Evolutionary conservation across 805 yeast genomes (phyloP).

Genomic region (Starmerella asiatica): DNA sequence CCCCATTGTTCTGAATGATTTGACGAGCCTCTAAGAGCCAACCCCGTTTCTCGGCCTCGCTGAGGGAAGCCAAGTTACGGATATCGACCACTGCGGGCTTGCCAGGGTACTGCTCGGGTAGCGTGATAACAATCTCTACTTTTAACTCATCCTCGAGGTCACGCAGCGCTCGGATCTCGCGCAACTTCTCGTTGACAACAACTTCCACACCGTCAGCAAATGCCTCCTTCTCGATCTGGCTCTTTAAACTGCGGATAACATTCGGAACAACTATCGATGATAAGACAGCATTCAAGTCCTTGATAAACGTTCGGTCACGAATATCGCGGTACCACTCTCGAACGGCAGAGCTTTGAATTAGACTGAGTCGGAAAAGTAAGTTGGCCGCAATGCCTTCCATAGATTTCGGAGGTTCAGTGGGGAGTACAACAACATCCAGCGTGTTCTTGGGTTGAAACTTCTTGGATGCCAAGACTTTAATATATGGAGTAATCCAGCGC

Average conservation of each 20-base stretch:
- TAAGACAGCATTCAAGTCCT: slow-evolving; percentile 11
- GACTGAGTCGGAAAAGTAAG: slow-evolving; percentile 10
- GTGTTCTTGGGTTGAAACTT: background rate
- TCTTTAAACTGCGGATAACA: slow-evolving; percentile 10
- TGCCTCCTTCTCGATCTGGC: background rate
- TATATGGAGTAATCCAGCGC: background rate
- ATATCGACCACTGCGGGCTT: slow-evolving; percentile 52
- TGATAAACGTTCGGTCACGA: slow-evolving; percentile 14
- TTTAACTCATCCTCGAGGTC: slow-evolving; percentile 19
- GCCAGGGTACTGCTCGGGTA: slow-evolving; percentile 64
- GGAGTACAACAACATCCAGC: background rate
- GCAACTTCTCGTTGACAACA: slow-evolving; percentile 13
- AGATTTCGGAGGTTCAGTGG: background rate
- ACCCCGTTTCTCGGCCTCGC: slow-evolving; percentile 84
- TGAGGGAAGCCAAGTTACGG: slow-evolving; percentile 76
- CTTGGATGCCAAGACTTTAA: background rate
- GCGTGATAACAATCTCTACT: slow-evolving; percentile 39
- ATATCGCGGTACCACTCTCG: slow-evolving; percentile 20
- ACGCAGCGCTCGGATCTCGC: slow-evolving; percentile 19
- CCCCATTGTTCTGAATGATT: slow-evolving; percentile 40
- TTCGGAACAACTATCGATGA: slow-evolving; percentile 11
- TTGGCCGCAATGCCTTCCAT: slow-evolving; percentile 1
- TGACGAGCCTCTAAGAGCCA: slow-evolving; percentile 89
- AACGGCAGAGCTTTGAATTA: slow-evolving; percentile 8
- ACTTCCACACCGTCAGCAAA: slow-evolving; percentile 5